Evolutionary conservation across 129 eudicot species (phyloP).

Genomic region (Ambrosia trifida): DNA sequence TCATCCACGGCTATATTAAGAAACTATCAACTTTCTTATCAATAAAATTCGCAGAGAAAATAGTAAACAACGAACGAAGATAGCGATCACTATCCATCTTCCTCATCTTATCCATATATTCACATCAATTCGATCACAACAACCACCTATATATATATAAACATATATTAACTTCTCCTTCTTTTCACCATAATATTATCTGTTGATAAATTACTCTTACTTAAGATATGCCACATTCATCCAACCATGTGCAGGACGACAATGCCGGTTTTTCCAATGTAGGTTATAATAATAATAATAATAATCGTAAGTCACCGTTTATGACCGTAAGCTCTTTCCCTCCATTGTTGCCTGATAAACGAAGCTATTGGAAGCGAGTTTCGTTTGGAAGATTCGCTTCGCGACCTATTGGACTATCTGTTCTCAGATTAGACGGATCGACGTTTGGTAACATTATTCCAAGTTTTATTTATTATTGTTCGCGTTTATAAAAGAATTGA

Average conservation of each 20-base stretch:
- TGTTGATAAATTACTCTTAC: background rate
- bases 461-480: background rate
- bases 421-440: conserved; percentile 75
- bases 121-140: conserved; percentile 2
- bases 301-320: conserved; percentile 29
- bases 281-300: conserved; percentile 14
- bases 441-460: conserved; percentile 49
- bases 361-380: conserved; percentile 45
- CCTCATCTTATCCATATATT: background rate
- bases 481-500: background rate
- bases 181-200: background rate
- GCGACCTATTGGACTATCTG: conserved; percentile 58
- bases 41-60: conserved; percentile 22
- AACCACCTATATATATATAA: background rate
- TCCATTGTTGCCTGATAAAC: conserved; percentile 30
- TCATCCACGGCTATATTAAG: conserved; percentile 6
- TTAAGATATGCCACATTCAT: conserved; percentile 33
- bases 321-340: conserved; percentile 24
- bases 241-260: conserved; percentile 24
- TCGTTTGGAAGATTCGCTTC: conserved; percentile 53
- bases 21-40: conserved; percentile 7
- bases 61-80: background rate
- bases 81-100: conserved; percentile 5
- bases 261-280: background rate
- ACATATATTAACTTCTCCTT: background rate